A percentile compares a stretch with the other conserved stretches of the same genome.
Evolutionary conservation across 1,284 basidiomycete genomes (phyloP).

Genomic region (Amylostereum chailletii): DNA sequence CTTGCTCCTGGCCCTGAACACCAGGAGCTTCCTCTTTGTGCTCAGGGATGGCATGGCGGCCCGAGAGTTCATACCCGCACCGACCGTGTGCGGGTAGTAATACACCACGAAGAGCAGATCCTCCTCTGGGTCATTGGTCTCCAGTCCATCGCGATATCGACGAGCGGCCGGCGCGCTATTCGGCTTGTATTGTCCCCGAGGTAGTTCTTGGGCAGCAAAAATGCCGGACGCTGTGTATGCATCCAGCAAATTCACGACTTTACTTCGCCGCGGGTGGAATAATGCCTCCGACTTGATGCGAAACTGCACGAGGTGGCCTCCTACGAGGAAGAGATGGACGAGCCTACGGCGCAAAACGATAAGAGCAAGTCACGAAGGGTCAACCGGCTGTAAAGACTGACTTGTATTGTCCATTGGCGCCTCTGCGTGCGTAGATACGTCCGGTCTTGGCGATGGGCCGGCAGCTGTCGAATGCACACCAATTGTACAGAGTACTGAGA

Average conservation of each 20-base stretch:
- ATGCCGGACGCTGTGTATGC: slow-evolving; percentile 75
- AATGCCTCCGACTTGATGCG: slow-evolving; percentile 41
- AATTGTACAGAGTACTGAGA: slow-evolving; percentile 62
- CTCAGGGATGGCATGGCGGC: slow-evolving; percentile 42
- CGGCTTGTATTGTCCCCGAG: slow-evolving; percentile 50
- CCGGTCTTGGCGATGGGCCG: slow-evolving; percentile 65
- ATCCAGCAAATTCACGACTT: slow-evolving; percentile 52
- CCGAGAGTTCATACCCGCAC: slow-evolving; percentile 6
- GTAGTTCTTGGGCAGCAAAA: slow-evolving; percentile 59
- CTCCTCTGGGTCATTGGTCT: slow-evolving; percentile 68
- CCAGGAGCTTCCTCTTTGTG: slow-evolving; percentile 51
- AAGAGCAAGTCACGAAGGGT: slow-evolving; percentile 6
- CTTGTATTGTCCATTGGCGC: slow-evolving; percentile 64
- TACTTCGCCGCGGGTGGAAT: slow-evolving; percentile 42
- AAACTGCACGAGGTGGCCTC: slow-evolving; percentile 59
- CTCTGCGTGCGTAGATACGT: slow-evolving; percentile 59
- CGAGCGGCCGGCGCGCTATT: slow-evolving; percentile 43
- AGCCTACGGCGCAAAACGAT: slow-evolving; percentile 31
- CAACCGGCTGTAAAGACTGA: slow-evolving; percentile 24
- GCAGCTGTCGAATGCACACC: slow-evolving; percentile 74
- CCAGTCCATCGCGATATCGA: slow-evolving; percentile 73
- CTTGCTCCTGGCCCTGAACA: slow-evolving; percentile 70
- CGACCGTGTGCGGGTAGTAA: slow-evolving; percentile 35
- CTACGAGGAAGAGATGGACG: slow-evolving; percentile 57
- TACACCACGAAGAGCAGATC: slow-evolving; percentile 69